Conservation (phyloP, 805 yeast genomes). For the Barnettozyma pratensis region DNA sequence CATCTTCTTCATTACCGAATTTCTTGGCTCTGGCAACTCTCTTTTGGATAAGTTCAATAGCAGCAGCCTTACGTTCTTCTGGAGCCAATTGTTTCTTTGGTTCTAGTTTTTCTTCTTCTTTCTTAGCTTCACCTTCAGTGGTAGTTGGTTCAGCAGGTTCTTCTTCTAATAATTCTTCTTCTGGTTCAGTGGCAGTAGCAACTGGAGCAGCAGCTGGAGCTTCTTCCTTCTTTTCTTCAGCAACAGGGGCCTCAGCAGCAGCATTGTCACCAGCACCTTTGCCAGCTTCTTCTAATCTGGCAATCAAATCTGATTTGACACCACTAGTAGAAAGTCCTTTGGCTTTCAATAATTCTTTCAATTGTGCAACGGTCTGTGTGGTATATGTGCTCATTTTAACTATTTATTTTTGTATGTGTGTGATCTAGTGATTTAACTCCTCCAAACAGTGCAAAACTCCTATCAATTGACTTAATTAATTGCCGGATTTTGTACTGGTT, state of each 20-base stretch:
- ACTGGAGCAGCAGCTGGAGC: not conserved
- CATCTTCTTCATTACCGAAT: slow-evolving; percentile 60
- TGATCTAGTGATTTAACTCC: not conserved
- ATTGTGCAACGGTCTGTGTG: slow-evolving; percentile 75
- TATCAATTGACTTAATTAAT: no score
- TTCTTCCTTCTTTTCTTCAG: not conserved
- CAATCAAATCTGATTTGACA: slow-evolving; percentile 71
- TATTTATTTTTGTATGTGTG: not conserved
- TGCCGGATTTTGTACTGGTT: not conserved
- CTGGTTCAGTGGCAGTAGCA: slow-evolving; percentile 2
- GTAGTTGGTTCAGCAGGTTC: not conserved
- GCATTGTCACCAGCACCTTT: slow-evolving; percentile 1
- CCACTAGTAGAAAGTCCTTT: slow-evolving; percentile 70
- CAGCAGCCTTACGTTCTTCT: slow-evolving; percentile 67
- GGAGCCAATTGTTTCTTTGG: slow-evolving; percentile 40
- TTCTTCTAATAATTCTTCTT: slow-evolving; percentile 6
- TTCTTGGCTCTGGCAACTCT: slow-evolving; percentile 71
- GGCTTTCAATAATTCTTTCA: slow-evolving; percentile 68
- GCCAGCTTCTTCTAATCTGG: slow-evolving; percentile 55
- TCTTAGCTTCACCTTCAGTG: slow-evolving; percentile 2
- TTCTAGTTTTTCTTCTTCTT: slow-evolving; percentile 21
- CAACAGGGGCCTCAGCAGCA: slow-evolving; percentile 5
- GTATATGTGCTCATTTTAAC: slow-evolving; percentile 32
- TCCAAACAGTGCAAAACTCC: not conserved
- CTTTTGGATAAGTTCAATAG: slow-evolving; percentile 59